Base-by-base conservation (phyloP, 441 rosid genomes). In the Kokia cookei region DNA sequence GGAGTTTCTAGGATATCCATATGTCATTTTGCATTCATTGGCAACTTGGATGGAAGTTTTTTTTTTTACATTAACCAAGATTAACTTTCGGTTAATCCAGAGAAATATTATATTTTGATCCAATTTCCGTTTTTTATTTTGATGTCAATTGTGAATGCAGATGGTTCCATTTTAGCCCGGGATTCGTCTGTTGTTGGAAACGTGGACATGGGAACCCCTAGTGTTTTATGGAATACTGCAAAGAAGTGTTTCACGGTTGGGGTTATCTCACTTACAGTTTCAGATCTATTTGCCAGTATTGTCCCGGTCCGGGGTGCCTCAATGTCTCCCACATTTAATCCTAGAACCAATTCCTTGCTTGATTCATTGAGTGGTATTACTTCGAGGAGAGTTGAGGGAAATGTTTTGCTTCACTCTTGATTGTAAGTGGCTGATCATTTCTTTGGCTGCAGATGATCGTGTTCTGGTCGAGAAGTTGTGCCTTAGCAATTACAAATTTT, bases 381-480 rank as follows among this genome's bases (percentile, higher is more conserved):
- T 74, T 61, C 48, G 61, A 51, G 27, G 60, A 59, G 58, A 37
- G 29, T 45, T 66, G 58, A 60, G 47, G 50, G 24, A 14, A 45
- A 10, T 64, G 5, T 37, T 63, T 19, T 75, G 51, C 59, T 3
- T 61, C 9, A 67, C 54, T 73, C 35, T 7, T 57, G 79, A 24
- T 35, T 50, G 14, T n/a, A 32, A 64, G 60, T 76, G n/a, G 19
- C 57, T 76, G 65, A 70, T 79, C 2, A 7, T 43, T 14, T 42
- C 32, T 60, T 80, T 77, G 73, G 55, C 42, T 81, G 84, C 82
- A 88, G 94, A 86, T 79, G 97, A 95, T 74, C 78, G 61, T 75
- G 95, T 93, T 73, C 81, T 93, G 22, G 83, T 93, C 35, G 98
- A 93, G 75, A 95, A 93, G 77, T 77, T 86, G 51, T 91, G 96